Conservation (phyloP, 2,329 filamentous ascomycete genomes). For the Pseudophaeomoniella oleicola region DNA sequence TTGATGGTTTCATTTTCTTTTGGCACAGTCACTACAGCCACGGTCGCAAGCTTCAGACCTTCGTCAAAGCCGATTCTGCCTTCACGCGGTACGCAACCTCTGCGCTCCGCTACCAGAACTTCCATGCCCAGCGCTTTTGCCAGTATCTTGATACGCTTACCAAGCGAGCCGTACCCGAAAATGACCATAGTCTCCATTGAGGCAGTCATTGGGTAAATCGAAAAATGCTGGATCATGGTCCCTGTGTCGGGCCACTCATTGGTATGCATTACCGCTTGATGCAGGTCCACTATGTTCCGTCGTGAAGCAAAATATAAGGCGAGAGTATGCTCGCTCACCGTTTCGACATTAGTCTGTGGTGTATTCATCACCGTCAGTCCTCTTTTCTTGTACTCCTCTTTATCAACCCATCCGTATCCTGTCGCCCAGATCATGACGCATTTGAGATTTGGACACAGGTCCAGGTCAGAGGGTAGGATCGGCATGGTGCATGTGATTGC, state of each 20-base stretch:
- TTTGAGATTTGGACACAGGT: slow-evolving; percentile 26
- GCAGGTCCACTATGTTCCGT: slow-evolving; percentile 23
- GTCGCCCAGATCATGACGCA: slow-evolving; percentile 31
- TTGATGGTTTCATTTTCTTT: slow-evolving; percentile 18
- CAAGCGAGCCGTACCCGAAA: slow-evolving; percentile 35
- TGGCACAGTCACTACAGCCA: slow-evolving; percentile 18
- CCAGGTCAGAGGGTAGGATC: slow-evolving; percentile 26
- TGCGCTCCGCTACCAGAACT: slow-evolving; percentile 33
- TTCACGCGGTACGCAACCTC: slow-evolving; percentile 13
- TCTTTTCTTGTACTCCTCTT: slow-evolving; percentile 25
- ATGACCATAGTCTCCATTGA: slow-evolving; percentile 34
- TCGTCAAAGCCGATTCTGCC: slow-evolving; percentile 15
- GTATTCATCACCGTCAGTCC: slow-evolving; percentile 32
- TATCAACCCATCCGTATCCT: slow-evolving; percentile 32
- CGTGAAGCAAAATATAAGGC: slow-evolving; percentile 33
- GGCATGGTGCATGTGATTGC: slow-evolving; percentile 25
- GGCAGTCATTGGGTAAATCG: slow-evolving; percentile 26
- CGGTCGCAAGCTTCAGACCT: slow-evolving; percentile 15
- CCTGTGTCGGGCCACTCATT: slow-evolving; percentile 26
- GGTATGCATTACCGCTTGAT: slow-evolving; percentile 17
- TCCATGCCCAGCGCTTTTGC: slow-evolving; percentile 32
- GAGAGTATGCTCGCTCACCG: slow-evolving; percentile 36
- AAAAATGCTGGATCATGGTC: slow-evolving; percentile 18
- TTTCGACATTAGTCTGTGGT: slow-evolving; percentile 31
- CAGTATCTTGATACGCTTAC: slow-evolving; percentile 31